These are phyloP conservation scores for Pythium guiyangense DNA, from an alignment of 352 stramenopile species.

Conservation along the genomic window DNA sequence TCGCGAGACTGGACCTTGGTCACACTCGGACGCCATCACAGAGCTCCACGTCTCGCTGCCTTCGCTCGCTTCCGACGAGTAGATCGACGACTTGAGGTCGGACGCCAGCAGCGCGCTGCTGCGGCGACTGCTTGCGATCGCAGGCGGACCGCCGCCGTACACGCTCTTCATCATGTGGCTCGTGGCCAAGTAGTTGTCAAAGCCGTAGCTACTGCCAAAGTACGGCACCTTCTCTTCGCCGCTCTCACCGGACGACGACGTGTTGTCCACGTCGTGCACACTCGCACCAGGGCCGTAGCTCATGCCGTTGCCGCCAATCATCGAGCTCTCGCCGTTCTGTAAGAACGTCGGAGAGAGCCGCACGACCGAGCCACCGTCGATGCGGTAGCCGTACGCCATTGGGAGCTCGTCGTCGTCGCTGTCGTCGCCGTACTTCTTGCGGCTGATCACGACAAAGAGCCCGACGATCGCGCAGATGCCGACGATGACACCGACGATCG, in stretches of 20 bases:
- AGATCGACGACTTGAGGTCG: conserved; percentile 24
- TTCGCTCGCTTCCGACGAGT: conserved; percentile 46
- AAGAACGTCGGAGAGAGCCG: conserved; percentile 55
- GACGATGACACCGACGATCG: conserved; percentile 65
- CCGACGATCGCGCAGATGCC: conserved; percentile 49
- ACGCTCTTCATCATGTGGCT: conserved; percentile 3
- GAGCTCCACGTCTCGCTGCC: conserved; percentile 73
- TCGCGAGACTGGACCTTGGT: conserved; percentile 26
- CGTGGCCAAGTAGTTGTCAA: conserved; percentile 13
- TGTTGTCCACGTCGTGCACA: conserved; percentile 9
- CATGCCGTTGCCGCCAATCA: conserved; percentile 17
- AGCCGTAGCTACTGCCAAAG: conserved; percentile 12
- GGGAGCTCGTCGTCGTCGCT: conserved; percentile 39
- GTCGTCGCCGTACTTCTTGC: conserved; percentile 54
- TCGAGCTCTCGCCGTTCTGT: conserved; percentile 31
- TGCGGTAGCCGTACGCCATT: conserved; percentile 33
- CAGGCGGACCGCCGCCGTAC: not conserved
- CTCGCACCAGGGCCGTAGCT: not conserved
- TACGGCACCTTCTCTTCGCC: conserved; percentile 13
- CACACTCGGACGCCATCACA: conserved; percentile 59
- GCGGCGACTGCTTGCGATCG: not conserved
- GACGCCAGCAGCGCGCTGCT: conserved; percentile 11
- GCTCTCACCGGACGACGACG: conserved; percentile 18
- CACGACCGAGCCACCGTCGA: conserved; percentile 34
- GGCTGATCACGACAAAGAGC: conserved; percentile 55